Conservation (phyloP, 768 basidiomycete species). For the Calocera viscosa region DNA sequence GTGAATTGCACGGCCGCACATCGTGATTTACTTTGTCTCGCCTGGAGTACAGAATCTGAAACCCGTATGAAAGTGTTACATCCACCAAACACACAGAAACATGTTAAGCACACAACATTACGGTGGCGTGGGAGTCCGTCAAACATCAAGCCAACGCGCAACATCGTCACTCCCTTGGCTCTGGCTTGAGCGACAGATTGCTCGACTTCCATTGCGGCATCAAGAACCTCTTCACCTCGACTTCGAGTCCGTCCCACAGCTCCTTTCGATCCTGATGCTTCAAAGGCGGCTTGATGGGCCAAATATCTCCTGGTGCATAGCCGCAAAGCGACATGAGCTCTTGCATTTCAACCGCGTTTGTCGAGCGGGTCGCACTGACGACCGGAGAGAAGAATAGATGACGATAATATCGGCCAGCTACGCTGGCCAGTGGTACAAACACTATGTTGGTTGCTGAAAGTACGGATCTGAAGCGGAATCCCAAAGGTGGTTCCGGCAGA, state of each 20-base stretch:
- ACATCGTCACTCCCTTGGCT: background rate
- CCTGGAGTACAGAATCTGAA: no score
- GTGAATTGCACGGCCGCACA: no score
- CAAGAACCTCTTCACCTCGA: background rate
- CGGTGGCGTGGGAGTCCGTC: background rate
- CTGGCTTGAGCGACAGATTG: background rate
- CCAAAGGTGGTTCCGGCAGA: background rate
- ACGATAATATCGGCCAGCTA: background rate
- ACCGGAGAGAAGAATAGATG: background rate
- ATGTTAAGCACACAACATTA: no score
- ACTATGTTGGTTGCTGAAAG: background rate
- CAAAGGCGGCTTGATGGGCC: background rate
- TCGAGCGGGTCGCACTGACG: background rate
- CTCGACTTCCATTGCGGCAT: background rate
- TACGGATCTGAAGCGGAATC: background rate
- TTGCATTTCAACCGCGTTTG: background rate
- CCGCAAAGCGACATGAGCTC: background rate
- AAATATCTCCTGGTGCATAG: background rate
- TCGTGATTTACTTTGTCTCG: no score
- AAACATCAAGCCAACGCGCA: no score
- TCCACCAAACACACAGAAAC: no score
- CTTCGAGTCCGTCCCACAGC: background rate
- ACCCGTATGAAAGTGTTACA: no score
- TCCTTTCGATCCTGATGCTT: background rate
- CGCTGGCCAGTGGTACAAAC: background rate